A percentile compares a stretch with the other conserved stretches of the same genome.
Evolutionary conservation across 2,329 filamentous ascomycete species (phyloP).

Genomic region (Xylaria sp.): DNA sequence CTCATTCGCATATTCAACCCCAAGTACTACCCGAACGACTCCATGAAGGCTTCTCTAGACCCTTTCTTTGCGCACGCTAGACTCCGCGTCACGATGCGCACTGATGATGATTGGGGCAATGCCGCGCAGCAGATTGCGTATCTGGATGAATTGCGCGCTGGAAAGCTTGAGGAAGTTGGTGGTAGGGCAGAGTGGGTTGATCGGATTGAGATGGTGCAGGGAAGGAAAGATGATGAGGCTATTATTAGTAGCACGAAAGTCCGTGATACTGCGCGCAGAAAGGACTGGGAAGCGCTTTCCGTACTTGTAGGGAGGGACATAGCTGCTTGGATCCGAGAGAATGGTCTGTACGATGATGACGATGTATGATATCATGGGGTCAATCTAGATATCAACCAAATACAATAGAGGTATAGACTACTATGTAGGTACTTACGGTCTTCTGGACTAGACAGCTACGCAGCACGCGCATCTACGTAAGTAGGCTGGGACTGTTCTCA

Average conservation of each 20-base stretch:
- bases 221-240: constrained; percentile 44
- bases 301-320: constrained; percentile 68
- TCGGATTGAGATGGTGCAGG: constrained; percentile 70
- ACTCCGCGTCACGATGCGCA: constrained; percentile 72
- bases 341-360: constrained; percentile 63
- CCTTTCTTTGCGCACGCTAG: constrained; percentile 72
- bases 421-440: too few species aligned
- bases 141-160: constrained; percentile 61
- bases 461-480: too few species aligned
- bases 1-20: constrained; percentile 76
- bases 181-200: constrained; percentile 68
- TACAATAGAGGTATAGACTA: neutral
- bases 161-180: constrained; percentile 62
- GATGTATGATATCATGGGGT: constrained; percentile 12
- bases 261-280: constrained; percentile 63
- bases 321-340: constrained; percentile 65
- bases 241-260: constrained; percentile 72
- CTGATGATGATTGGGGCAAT: constrained; percentile 69
- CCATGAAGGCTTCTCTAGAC: constrained; percentile 65
- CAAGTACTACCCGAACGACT: constrained; percentile 72
- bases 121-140: constrained; percentile 66
- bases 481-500: neutral
- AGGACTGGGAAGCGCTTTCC: constrained; percentile 60
- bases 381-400: neutral
- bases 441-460: neutral